These are phyloP conservation scores for Hagleromyces aurorensis DNA, from an alignment of 805 yeast genomes.

Conservation along the genomic window DNA sequence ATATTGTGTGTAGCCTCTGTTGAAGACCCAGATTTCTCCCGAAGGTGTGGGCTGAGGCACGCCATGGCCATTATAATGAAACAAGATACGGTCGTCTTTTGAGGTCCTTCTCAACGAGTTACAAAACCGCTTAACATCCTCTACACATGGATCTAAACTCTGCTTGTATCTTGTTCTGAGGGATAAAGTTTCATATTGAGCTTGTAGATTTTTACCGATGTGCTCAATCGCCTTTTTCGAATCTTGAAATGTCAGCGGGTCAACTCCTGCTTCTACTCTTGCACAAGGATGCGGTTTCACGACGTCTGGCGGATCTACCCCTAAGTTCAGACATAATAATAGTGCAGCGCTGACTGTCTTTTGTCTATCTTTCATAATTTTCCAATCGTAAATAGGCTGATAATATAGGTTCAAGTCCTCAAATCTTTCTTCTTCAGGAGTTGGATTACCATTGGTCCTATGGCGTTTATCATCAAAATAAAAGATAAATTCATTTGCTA, in stretches of 20 bases:
- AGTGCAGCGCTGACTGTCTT: constrained; percentile 91
- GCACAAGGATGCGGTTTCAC: constrained; percentile 92
- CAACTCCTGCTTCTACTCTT: constrained; percentile 85
- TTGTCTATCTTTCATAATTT: constrained; percentile 79
- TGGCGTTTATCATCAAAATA: constrained; percentile 92
- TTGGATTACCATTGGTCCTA: constrained; percentile 80
- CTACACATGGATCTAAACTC: constrained; percentile 89
- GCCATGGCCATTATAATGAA: constrained; percentile 97
- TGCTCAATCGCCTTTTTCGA: constrained; percentile 86
- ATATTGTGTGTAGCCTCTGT: constrained; percentile 93
- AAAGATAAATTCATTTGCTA: constrained; percentile 63
- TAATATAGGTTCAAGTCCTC: constrained; percentile 40
- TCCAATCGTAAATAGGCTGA: constrained; percentile 84
- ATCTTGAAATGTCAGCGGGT: constrained; percentile 74
- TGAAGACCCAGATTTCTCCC: constrained; percentile 98
- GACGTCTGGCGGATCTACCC: constrained; percentile 96
- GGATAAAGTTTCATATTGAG: constrained; percentile 84
- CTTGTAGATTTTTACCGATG: constrained; percentile 80
- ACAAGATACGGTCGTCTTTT: constrained; percentile 84
- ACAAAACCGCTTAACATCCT: constrained; percentile 88
- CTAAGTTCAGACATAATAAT: constrained; percentile 81
- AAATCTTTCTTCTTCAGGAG: constrained; percentile 44
- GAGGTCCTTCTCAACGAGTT: constrained; percentile 83
- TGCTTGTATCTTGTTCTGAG: constrained; percentile 85
- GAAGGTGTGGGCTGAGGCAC: constrained; percentile 95